Conservation (phyloP, 306 rosid genomes). For the Dryas alaskensis region DNA sequence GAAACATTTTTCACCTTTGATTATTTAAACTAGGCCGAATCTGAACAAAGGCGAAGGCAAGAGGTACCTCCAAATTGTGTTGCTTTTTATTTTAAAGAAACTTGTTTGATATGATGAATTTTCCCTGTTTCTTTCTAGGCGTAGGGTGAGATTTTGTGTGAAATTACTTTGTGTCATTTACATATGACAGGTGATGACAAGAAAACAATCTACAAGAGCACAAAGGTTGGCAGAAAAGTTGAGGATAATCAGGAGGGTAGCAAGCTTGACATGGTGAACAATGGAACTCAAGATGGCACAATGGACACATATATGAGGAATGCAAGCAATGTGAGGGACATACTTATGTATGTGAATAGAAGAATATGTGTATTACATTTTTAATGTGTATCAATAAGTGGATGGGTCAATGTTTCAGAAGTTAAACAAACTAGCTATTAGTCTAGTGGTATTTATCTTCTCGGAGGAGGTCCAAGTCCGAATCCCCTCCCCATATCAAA, state of each 20-base stretch:
- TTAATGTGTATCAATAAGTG: not conserved
- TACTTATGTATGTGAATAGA: not conserved
- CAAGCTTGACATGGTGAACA: slow-evolving; percentile 54
- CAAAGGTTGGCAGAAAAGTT: slow-evolving; percentile 42
- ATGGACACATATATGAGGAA: not conserved
- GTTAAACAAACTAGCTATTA: not conserved
- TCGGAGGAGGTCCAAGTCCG: no score
- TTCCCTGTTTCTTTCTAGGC: no score
- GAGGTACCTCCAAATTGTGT: slow-evolving; percentile 33
- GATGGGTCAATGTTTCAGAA: not conserved
- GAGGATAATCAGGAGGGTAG: slow-evolving; percentile 49
- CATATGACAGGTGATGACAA: slow-evolving; percentile 30
- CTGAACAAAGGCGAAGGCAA: slow-evolving; percentile 45
- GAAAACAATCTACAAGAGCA: slow-evolving; percentile 35
- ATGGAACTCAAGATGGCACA: not conserved
- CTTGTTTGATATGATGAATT: no score
- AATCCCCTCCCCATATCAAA: no score
- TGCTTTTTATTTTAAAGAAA: no score
- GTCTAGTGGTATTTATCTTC: no score
- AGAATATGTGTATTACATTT: not conserved
- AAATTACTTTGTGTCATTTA: not conserved
- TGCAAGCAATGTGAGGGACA: not conserved
- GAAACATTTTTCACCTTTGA: not conserved
- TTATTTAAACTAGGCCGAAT: slow-evolving; percentile 48
- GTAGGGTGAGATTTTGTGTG: no score